A percentile compares a stretch with the other conserved stretches of the same genome.
phyloP scores from a whole-genome alignment of 1,284 basidiomycete genomes.

The Rhodotorula sp. region DNA sequence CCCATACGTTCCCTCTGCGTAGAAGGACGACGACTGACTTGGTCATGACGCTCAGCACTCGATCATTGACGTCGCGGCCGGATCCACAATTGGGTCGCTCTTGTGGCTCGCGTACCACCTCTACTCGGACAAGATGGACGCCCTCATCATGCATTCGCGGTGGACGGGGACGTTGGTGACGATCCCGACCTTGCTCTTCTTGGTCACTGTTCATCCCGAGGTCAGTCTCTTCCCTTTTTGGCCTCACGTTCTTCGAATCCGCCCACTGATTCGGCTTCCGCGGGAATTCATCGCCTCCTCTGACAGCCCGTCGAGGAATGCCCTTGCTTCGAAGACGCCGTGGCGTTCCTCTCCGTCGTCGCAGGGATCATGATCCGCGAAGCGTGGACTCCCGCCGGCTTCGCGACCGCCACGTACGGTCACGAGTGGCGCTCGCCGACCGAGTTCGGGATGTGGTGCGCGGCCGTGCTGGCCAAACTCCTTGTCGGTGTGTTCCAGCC shows the following conservation, averaged over 20 bases:
- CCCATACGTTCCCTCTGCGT: neutral
- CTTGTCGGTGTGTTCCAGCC: conserved; percentile 36
- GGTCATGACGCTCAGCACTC: conserved; percentile 43
- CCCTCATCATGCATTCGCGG: conserved; percentile 6
- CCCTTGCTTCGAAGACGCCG: conserved; percentile 97
- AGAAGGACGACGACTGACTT: too few species aligned
- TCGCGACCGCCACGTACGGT: conserved; percentile 15
- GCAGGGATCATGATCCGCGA: conserved; percentile 70
- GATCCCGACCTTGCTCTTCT: conserved; percentile 67
- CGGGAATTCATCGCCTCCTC: too few species aligned
- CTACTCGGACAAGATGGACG: conserved; percentile 8
- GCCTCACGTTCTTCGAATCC: too few species aligned
- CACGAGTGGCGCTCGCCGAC: conserved; percentile 8
- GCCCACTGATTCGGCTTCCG: too few species aligned
- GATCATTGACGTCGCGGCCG: conserved; percentile 48
- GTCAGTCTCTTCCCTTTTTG: neutral
- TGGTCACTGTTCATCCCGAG: conserved; percentile 76
- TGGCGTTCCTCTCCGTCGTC: conserved; percentile 83
- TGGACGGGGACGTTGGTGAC: conserved; percentile 53
- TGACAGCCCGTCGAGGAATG: conserved; percentile 76
- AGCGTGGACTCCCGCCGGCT: conserved; percentile 56
- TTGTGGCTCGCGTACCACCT: conserved; percentile 27
- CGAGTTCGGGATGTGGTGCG: conserved; percentile 21
- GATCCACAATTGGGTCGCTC: conserved; percentile 45
- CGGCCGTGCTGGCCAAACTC: conserved; percentile 33